Base-by-base conservation (phyloP, 1,284 basidiomycete genomes). In the Wallemia hederae region DNA sequence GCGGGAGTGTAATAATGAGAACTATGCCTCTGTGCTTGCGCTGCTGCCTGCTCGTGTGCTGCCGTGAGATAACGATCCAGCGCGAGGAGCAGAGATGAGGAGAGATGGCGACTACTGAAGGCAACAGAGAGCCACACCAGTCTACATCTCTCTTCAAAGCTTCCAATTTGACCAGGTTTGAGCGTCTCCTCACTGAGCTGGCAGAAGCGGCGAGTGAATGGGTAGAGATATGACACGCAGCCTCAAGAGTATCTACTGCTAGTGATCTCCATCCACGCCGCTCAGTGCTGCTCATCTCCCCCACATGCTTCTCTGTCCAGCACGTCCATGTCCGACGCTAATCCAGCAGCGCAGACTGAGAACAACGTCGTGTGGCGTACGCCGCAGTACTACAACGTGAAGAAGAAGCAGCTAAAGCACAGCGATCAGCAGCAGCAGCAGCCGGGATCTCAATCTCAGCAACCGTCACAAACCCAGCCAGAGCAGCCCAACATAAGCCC, bases 401-500 rank as follows among this genome's bases (percentile, higher is more conserved):
- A 63, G 31, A 59, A 58, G 17, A 63, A 64, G 39, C 64, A 66
- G 59, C 74, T 73, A 59, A 74, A 78, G 59, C 77, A 78, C 65
- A 49, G 55, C 11, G 63, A 63, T 29, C 76, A 77, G 64, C 72
- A 73, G 39, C 78, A 76, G 59, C 72, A 73, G 27, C 75, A 74
- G 61, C 75, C 74, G 56, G 73, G 74, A 63, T 73, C 74, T 62
- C 78, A 78, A 65, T 79, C 79, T 66, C 69, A 67, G 26, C 77
- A 75, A 66, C 62, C 59, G 57, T 49, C 34, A 22, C 57, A 55
- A 29, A 27, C 59, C 5, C 64, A 63, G 55, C 29, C 63, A 62
- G 24, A 60, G 26, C 59, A 73, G 75, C 65, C 80, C 82, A 61
- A 81, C 15, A 79, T 79, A 5, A 81, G 78, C 15, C 80, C 81